phyloP scores from a whole-genome alignment of 1,139 yeast species.

The Candida freyschussii region DNA sequence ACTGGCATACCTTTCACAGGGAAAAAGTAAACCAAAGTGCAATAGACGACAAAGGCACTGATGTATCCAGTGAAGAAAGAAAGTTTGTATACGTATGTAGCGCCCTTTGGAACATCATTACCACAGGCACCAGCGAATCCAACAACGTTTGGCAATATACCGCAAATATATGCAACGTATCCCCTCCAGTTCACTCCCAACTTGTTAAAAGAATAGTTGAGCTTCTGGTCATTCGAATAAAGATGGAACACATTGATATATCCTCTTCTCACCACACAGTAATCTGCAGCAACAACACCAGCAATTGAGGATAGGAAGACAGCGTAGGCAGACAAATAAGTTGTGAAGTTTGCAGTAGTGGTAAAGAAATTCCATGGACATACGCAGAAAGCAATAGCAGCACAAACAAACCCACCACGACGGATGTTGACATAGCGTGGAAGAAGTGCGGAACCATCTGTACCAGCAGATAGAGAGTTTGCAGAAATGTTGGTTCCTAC shows the following conservation, averaged over 20 bases:
- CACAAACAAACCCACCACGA: conserved; percentile 80
- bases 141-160: conserved; percentile 76
- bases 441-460: conserved; percentile 79
- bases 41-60: conserved; percentile 49
- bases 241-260: conserved; percentile 58
- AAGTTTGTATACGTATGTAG: conserved; percentile 63
- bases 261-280: conserved; percentile 74
- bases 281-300: conserved; percentile 77
- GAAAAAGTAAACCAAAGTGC: conserved; percentile 42
- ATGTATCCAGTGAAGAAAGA: conserved; percentile 74
- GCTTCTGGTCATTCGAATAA: conserved; percentile 41
- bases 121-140: conserved; percentile 86
- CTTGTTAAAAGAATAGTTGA: conserved; percentile 57
- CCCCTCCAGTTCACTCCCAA: conserved; percentile 83
- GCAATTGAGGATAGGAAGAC: conserved; percentile 85
- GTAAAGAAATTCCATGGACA: conserved; percentile 88
- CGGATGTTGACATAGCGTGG: conserved; percentile 78
- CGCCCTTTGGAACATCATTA: conserved; percentile 70
- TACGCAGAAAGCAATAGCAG: conserved; percentile 67
- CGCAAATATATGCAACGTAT: conserved; percentile 62
- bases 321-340: conserved; percentile 80
- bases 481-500: conserved; percentile 91
- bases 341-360: conserved; percentile 71
- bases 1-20: conserved; percentile 61
- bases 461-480: conserved; percentile 84